Evolutionary conservation across 208 protist species (phyloP).

Genomic region (Acanthamoeba sp.): DNA sequence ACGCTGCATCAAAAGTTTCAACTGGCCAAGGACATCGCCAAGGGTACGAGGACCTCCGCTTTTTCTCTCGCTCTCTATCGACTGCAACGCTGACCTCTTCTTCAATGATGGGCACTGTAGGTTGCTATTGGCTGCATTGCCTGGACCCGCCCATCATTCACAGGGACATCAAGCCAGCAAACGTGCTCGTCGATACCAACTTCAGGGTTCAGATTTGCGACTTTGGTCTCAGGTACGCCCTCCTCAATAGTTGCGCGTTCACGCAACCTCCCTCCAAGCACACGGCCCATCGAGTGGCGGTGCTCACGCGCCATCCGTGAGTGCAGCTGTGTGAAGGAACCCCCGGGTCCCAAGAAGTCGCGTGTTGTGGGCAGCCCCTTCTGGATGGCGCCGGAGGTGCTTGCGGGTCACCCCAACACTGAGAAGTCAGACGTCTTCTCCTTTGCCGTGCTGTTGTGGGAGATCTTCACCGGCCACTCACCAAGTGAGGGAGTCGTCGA

Average conservation of each 20-base stretch:
- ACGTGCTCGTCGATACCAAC: slow-evolving; percentile 92
- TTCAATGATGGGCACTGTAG: neutral
- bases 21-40: slow-evolving; percentile 56
- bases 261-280: too few species aligned
- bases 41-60: neutral
- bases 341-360: neutral
- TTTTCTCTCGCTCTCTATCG: too few species aligned
- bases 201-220: slow-evolving; percentile 93
- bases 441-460: slow-evolving; percentile 56
- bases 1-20: slow-evolving; percentile 36
- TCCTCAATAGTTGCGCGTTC: too few species aligned
- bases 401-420: slow-evolving; percentile 9
- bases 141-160: slow-evolving; percentile 89
- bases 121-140: slow-evolving; percentile 63
- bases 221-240: slow-evolving; percentile 96
- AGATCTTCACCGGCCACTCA: slow-evolving; percentile 41
- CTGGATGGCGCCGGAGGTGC: slow-evolving; percentile 62
- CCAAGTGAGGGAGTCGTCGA: slow-evolving; percentile 45
- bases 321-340: slow-evolving; percentile 59
- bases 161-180: slow-evolving; percentile 94
- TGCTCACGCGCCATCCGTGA: too few species aligned
- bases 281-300: too few species aligned
- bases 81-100: neutral
- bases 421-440: slow-evolving; percentile 67
- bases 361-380: slow-evolving; percentile 43